These are phyloP conservation scores for Lentinula sp. DNA, from an alignment of 768 basidiomycete genomes.

Conservation along the genomic window DNA sequence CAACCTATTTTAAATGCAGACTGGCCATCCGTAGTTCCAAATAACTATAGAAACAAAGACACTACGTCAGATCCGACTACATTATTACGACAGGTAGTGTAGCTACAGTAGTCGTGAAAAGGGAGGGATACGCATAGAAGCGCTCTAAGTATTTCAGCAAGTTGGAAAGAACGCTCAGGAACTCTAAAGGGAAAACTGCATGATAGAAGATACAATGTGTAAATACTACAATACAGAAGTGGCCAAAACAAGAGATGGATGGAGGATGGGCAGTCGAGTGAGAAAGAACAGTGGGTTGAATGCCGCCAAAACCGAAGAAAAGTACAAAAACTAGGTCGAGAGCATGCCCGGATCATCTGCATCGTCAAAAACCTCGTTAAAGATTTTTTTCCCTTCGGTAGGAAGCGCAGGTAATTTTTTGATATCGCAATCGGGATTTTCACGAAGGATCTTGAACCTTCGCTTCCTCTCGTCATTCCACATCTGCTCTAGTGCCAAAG, in stretches of 20 bases:
- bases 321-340: conserved; percentile 46
- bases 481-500: conserved; percentile 70
- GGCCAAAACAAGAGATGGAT: neutral
- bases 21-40: too few species aligned
- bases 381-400: conserved; percentile 73
- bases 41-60: neutral
- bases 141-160: neutral
- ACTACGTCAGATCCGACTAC: neutral
- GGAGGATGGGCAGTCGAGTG: neutral
- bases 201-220: neutral
- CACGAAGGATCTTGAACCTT: conserved; percentile 56
- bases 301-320: neutral
- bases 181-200: neutral
- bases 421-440: conserved; percentile 40
- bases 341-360: conserved; percentile 72
- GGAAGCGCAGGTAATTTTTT: conserved; percentile 58
- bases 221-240: neutral
- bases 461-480: conserved; percentile 83
- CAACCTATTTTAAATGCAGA: too few species aligned
- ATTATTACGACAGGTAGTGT: neutral
- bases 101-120: neutral
- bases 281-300: too few species aligned
- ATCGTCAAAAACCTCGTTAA: conserved; percentile 61
- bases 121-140: neutral
- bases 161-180: neutral